Conservation (phyloP, 805 yeast species). For the Candida fluviatilis region DNA sequence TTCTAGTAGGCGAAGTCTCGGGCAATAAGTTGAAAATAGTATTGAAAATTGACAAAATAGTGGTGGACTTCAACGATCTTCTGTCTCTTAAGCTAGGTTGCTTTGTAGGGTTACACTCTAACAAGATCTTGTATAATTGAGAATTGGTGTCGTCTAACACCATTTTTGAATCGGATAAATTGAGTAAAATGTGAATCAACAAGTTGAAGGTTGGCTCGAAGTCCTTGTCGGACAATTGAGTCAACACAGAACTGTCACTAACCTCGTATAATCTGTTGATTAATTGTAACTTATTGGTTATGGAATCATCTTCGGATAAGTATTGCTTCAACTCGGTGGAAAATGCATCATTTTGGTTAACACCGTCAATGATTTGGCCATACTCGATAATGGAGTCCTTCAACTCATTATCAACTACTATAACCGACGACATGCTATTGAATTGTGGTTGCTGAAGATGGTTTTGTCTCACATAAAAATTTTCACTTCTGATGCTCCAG, state of each 20-base stretch:
- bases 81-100: constrained; percentile 42
- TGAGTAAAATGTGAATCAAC: constrained; percentile 29
- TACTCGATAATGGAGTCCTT: constrained; percentile 38
- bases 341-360: constrained; percentile 22
- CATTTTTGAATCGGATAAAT: constrained; percentile 23
- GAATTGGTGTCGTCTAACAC: constrained; percentile 23
- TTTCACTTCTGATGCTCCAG: constrained; percentile 3
- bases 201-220: constrained; percentile 44
- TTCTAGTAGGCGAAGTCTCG: constrained; percentile 26
- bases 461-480: constrained; percentile 4
- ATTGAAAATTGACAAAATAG: constrained; percentile 37
- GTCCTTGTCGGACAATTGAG: constrained; percentile 37
- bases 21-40: constrained; percentile 41
- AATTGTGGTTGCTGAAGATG: neutral
- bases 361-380: constrained; percentile 33
- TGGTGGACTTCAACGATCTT: constrained; percentile 38
- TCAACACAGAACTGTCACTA: constrained; percentile 26
- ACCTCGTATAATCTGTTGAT: constrained; percentile 22
- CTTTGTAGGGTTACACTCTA: constrained; percentile 29
- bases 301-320: constrained; percentile 11
- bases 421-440: constrained; percentile 36
- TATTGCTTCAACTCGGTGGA: constrained; percentile 13
- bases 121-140: constrained; percentile 23
- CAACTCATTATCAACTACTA: constrained; percentile 41
- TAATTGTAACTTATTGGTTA: constrained; percentile 26